Conservation (phyloP, 2,329 filamentous ascomycete genomes). For the Colletotrichum sublineola region DNA sequence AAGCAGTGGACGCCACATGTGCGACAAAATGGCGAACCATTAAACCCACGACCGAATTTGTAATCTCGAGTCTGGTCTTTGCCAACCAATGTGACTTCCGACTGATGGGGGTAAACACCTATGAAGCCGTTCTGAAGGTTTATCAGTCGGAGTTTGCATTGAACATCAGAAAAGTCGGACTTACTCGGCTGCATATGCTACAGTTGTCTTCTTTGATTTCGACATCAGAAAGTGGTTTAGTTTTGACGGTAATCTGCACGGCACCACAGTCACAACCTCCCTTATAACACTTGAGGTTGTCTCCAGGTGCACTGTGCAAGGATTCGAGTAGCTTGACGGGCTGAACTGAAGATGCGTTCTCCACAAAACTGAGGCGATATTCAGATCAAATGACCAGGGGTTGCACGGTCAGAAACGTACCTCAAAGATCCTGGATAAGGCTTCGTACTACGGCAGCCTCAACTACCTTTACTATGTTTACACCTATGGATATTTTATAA, state of each 20-base stretch:
- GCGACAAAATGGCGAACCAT: slow-evolving; percentile 45
- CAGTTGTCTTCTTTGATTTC: slow-evolving; percentile 58
- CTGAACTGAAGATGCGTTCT: not conserved
- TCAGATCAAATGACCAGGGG: not conserved
- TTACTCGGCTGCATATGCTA: slow-evolving; percentile 50
- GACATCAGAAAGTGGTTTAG: slow-evolving; percentile 52
- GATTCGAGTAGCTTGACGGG: not conserved
- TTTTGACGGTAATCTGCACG: slow-evolving; percentile 43
- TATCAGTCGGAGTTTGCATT: rapidly evolving
- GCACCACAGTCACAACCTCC: slow-evolving; percentile 49
- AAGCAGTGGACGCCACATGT: slow-evolving; percentile 50
- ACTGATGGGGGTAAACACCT: slow-evolving; percentile 48
- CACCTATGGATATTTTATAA: too few species aligned
- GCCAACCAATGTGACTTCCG: slow-evolving; percentile 47
- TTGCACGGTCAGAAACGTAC: not conserved
- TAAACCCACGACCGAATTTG: slow-evolving; percentile 43
- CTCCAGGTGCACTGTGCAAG: not conserved
- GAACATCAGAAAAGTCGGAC: not conserved
- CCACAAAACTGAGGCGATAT: not conserved
- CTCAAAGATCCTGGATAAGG: slow-evolving; percentile 3
- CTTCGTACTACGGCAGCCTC: rapidly evolving
- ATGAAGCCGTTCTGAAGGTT: slow-evolving; percentile 46
- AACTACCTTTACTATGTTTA: too few species aligned
- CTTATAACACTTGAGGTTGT: slow-evolving; percentile 36
- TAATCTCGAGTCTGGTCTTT: slow-evolving; percentile 48